Base-by-base conservation (phyloP, 2,329 filamentous ascomycete species). In the Scedosporium dehoogii region DNA sequence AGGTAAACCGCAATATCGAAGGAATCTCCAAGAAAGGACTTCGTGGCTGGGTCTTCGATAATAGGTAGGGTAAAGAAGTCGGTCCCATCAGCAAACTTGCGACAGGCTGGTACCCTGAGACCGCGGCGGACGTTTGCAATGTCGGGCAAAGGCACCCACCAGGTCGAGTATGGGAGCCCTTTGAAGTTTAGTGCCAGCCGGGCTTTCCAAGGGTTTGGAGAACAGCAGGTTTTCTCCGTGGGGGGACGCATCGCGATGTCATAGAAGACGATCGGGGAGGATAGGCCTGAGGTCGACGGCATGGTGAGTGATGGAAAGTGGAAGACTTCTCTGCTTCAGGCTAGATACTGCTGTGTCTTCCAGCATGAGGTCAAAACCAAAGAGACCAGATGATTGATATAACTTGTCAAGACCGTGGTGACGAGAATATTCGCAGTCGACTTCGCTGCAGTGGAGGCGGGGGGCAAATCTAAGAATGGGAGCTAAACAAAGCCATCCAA, bases 1-100 rank as follows among this genome's bases (percentile, higher is more conserved):
- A 88, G 75, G 67, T 86, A 82, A 27, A 79, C 71, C 6, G 85
- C 86, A 64, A 88, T 88, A 60, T 88, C 85, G 68, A 87, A 86
- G 2, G 84, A 84, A 72, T 89, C 86, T 4, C 85, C 85, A 2
- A 87, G 62, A 0, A 75, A 59, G 0, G 71, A 63, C 4, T 67
- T 68, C 0, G 77, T 79, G 18, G 67, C 62, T 0, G 74, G 69
- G 59, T 87, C 81, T 1, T 73, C 67, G 23, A 88, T 70, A 51
- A 87, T 76, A 1, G 86, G 85, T 0, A 88, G 76, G 2, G 85
- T 89, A 71, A 78, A 77, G 73, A 78, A 88, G 67, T 85, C 81
- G 41, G 72, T 74, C 51, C 84, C 84, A 66, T 87, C 79, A 65
- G 75, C 75, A 62, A 81, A 79, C 64, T 80, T 82, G 67, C 85